Percentiles rank a stretch among this genome's conserved stretches.
These are phyloP conservation scores for Ichthyophonus hoferi DNA, from an alignment of 208 protist species.

Conservation along the genomic window DNA sequence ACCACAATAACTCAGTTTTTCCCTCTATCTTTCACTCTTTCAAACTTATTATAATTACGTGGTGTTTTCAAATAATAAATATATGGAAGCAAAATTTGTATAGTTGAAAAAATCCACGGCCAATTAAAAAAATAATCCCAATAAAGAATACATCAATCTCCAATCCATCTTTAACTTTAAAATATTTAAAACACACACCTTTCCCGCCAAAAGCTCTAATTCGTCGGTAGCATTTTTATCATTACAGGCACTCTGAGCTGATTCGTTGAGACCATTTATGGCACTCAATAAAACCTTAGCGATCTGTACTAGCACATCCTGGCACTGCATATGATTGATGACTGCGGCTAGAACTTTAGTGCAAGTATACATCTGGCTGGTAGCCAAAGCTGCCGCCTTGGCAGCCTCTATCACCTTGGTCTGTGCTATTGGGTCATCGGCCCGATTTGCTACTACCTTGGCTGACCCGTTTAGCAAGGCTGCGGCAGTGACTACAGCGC, in stretches of 20 bases:
- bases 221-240: not conserved
- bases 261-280: not conserved
- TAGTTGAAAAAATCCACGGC: too few species aligned
- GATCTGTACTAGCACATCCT: not conserved
- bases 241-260: not conserved
- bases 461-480: not conserved
- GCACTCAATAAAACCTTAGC: not conserved
- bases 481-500: not conserved
- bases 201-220: not conserved
- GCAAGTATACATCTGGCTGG: conserved; percentile 24
- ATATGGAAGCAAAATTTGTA: too few species aligned
- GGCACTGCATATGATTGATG: conserved; percentile 38
- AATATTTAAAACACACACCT: too few species aligned
- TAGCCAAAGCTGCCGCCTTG: conserved; percentile 6
- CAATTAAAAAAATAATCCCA: too few species aligned
- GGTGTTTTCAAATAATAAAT: too few species aligned
- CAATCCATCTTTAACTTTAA: too few species aligned
- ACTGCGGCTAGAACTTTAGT: conserved; percentile 34
- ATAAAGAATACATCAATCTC: too few species aligned
- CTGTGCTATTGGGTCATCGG: conserved; percentile 28
- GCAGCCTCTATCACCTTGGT: conserved; percentile 29
- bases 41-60: too few species aligned
- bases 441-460: conserved; percentile 36
- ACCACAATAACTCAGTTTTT: too few species aligned
- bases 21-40: too few species aligned